These are phyloP conservation scores for Hypsizygus marmoreus DNA, from an alignment of 768 basidiomycete species.

Conservation along the genomic window DNA sequence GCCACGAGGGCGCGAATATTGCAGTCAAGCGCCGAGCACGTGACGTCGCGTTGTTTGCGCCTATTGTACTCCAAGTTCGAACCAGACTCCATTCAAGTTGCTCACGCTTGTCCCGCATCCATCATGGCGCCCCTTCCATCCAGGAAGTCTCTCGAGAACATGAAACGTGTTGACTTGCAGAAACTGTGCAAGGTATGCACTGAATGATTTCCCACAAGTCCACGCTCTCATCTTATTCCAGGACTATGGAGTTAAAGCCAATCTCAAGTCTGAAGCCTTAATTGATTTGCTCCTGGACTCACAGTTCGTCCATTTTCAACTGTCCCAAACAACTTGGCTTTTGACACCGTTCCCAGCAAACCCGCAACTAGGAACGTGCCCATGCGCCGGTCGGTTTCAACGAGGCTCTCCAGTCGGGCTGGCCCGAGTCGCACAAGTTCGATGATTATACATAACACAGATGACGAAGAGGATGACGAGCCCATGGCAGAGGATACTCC, in stretches of 20 bases:
- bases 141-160: slow-evolving; percentile 42
- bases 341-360: slow-evolving; percentile 3
- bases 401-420: slow-evolving; percentile 36
- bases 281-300: slow-evolving; percentile 73
- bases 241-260: slow-evolving; percentile 82
- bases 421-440: slow-evolving; percentile 45
- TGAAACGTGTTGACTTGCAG: slow-evolving; percentile 53
- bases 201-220: background rate
- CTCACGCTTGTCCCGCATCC: slow-evolving; percentile 17
- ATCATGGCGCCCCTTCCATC: slow-evolving; percentile 44
- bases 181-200: slow-evolving; percentile 68
- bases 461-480: slow-evolving; percentile 43
- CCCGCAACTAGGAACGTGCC: slow-evolving; percentile 23
- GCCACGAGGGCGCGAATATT: too few relatives aligned
- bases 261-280: slow-evolving; percentile 77
- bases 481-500: slow-evolving; percentile 22
- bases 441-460: slow-evolving; percentile 50
- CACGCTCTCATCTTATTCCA: slow-evolving; percentile 29
- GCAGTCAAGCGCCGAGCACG: slow-evolving; percentile 11
- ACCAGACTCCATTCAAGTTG: slow-evolving; percentile 13
- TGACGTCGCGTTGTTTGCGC: slow-evolving; percentile 25
- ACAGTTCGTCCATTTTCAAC: slow-evolving; percentile 34
- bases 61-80: slow-evolving; percentile 19
- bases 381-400: slow-evolving; percentile 35
- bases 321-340: slow-evolving; percentile 3